Base-by-base conservation (phyloP, 768 basidiomycete species). In the Roridomyces roridus region DNA sequence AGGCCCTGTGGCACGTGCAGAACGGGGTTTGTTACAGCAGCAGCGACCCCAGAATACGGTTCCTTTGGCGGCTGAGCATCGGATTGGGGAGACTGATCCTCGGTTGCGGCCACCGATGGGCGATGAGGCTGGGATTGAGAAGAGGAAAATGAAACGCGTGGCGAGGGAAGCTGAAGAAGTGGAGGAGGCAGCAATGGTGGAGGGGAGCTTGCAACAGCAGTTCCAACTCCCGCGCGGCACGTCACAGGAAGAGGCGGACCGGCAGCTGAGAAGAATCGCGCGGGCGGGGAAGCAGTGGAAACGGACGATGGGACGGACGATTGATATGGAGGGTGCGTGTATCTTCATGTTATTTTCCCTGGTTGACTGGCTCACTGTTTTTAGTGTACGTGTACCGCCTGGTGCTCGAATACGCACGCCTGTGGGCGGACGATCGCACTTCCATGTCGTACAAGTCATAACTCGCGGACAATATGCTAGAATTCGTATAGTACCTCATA, bases 271-370 rank as follows among this genome's bases (percentile, higher is more conserved):
- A 35, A 83, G 91, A 63, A 96, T 98, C 35, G 96, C 96, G 0
- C 77, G 87, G 39, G 93, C 94, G 2, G 96, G 96, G n/a, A 88
- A 94, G 67, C 83, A 91, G 55, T 98, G 96, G 96, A 94, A 91
- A 71, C 82, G 85, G 65, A 90, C 86, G 1, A 81, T 93, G 18
- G 93, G 92, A 24, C 74, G 96, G 46, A 86, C 82, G 51, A 79
- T 88, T 51, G 96, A 98, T 74, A 94, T 97, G 91, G 93, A 98
- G 83, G 89, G 94, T 93, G 59, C 60, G 85, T 75, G 29, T 44
- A 26, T 46, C 46, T 24, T 28, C n/a, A n/a, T 39, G 37, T 51
- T 39, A 10, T 21, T 43, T 28, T 46, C 48, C 50, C 41, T 20
- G 20, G 11, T 48, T 35, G 20, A 42, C 39, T 8, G 40, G 46